Evolutionary conservation across 2,329 filamentous ascomycete species (phyloP), one percentile per base, ranked within the genome.

Genomic region (Bipolaris cookei): DNA sequence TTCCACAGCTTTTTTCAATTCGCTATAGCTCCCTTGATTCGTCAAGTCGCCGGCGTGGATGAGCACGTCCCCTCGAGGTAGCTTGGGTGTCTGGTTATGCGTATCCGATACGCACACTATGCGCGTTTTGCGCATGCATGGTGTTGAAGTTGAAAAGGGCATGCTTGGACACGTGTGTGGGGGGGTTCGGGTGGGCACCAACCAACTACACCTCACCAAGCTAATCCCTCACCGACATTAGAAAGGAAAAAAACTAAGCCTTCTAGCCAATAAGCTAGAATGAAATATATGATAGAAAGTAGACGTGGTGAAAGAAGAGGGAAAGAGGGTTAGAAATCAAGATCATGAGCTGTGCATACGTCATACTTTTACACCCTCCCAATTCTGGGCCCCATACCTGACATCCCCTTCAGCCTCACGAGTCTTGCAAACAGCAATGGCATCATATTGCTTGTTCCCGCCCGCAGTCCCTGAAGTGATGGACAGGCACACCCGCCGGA

Each of bases 101-200:
- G 89, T 92, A 76, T 93, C 90, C 3, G 90, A 90, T 54, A 92
- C 83, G 76, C 89, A 91, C 50, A 92, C 88, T 55, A 92, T 83
- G 58, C 89, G 84, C 5, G 88, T 87, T 54, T 69, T 75, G 43
- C 63, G 63, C 44, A 21, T 16, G 18, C 16, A 20, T 37, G 30
- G 45, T 16, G 32, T 28, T 46, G 43, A 21, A 32, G 28, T 32
- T 32, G 43, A 13, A 20, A 23, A 32, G 14, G 45, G 6, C 32
- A 37, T 37, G 21, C 20, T 41, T 41, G 13, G 38, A 21, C 38
- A 23, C 38, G 38, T 41, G 38, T 20, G 38, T 20, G 11, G 25
- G 25, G 25, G 6, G 8, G 25, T 28, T 28, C 25, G 25, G 25
- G 25, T 28, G 25, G 25, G 25, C 25, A 28, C 25, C 25, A 28